Conservation (phyloP, 768 basidiomycete species). For the Leccinum barrowsii region DNA sequence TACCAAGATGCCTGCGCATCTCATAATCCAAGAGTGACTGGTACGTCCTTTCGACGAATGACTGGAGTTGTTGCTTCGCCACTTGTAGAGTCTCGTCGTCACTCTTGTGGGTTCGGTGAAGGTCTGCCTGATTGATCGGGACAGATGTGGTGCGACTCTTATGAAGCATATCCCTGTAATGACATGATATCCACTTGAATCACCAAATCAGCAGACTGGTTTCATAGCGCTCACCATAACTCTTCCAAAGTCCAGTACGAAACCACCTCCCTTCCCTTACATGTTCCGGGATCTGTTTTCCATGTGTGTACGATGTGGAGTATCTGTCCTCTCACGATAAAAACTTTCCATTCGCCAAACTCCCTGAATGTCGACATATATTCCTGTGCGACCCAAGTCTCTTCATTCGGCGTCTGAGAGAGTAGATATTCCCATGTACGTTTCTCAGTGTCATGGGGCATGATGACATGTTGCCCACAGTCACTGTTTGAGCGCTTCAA, state of each 20-base stretch:
- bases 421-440: background rate
- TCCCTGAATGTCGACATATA: background rate
- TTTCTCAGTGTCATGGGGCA: background rate
- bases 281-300: too few relatives aligned
- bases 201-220: background rate
- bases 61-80: background rate
- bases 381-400: background rate
- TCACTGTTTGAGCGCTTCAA: background rate
- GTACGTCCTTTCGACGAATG: background rate
- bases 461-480: background rate
- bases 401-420: background rate
- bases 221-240: background rate
- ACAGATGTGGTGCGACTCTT: background rate
- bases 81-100: background rate
- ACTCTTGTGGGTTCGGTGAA: background rate
- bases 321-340: background rate
- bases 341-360: background rate
- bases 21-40: background rate
- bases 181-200: background rate
- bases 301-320: too few relatives aligned
- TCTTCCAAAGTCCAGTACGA: background rate
- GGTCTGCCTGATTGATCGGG: background rate
- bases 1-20: background rate
- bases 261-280: too few relatives aligned
- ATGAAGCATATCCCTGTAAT: background rate